A percentile compares a stretch with the other conserved stretches of the same genome.
Evolutionary conservation across 345 rosid genomes (phyloP).

Genomic region (Salix brachista): DNA sequence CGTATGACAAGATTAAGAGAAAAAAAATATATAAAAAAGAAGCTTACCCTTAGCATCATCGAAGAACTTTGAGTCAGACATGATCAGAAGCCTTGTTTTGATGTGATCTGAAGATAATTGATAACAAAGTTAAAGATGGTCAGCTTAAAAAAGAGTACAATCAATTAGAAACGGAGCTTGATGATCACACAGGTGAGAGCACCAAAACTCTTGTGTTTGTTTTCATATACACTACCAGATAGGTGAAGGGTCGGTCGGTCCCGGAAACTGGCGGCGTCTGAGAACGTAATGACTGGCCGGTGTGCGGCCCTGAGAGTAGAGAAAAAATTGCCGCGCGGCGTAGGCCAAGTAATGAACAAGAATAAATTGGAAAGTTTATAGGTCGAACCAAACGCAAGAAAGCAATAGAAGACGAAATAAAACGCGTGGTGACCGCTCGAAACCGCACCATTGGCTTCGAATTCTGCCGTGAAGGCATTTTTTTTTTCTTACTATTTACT

Average conservation of each 20-base stretch:
- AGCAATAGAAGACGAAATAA: accelerated
- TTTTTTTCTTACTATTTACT: no score
- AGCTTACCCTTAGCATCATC: not conserved
- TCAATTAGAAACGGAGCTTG: not conserved
- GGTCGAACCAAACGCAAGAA: not conserved
- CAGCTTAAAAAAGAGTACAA: not conserved
- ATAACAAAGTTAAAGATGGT: not conserved
- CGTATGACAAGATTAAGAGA: not conserved
- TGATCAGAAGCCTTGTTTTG: not conserved
- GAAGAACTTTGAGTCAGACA: not conserved
- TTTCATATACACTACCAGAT: not conserved
- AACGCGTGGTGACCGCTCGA: not conserved
- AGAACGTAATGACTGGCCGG: not conserved
- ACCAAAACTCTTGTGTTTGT: not conserved
- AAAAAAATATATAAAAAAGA: not conserved
- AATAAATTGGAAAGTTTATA: no score
- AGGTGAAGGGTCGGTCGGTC: not conserved
- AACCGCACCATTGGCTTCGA: no score
- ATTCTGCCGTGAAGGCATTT: no score
- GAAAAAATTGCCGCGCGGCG: not conserved
- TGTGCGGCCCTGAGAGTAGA: not conserved
- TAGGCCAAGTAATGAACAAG: no score
- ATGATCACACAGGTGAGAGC: not conserved
- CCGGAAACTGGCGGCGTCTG: not conserved
- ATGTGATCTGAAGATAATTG: not conserved